Evolutionary conservation across 1,139 yeast species (phyloP), one percentile per base, ranked within the genome.

Genomic region (Magnusiomyces fungicola): DNA sequence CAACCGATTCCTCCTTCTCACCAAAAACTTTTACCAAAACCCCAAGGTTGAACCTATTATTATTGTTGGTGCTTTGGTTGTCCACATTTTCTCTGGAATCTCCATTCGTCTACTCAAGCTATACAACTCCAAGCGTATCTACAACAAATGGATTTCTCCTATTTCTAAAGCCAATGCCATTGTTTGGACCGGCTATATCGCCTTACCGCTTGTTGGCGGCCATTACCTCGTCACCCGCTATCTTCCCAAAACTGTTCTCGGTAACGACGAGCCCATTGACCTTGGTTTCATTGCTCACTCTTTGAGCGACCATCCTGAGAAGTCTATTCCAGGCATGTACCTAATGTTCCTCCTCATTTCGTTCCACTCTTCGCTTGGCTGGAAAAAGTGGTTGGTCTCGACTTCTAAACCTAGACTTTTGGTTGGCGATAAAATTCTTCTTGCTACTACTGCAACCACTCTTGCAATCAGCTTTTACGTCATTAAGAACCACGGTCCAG

Each of bases 11-110:
- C 70, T 85, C 52, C 78, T 80, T 52, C 69, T 81, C 67, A 78
- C 82, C 0, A 69, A 89, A 43, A 75, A 80, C 9, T 60, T 85
- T 0, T 85, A 84, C 62, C 85, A 80, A 49, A 63, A 73, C 1
- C 74, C 81, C 0, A 56, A 67, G 1, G 65, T 79, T 16, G 92
- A 83, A 60, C 63, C 66, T 6, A 48, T 71, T 0, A 58, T 76
- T 23, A 74, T 81, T 0, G 64, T 73, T 47, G 81, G 79, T 0
- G 67, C 81, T 0, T 65, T 73, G 1, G 61, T 68, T 0, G 58
- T 68, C 2, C 95, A 85, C 60, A 68, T 83, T 1, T 41, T 68
- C 0, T 63, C 81, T 36, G 92, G 94, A 0, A 51, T 80, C 0
- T 58, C 65, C 0, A 55, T 79, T n/a, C 67, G 88, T 48, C 46